Evolutionary conservation across 2,329 filamentous ascomycete species (phyloP).

Genomic region (Tolypocladium amazonense): DNA sequence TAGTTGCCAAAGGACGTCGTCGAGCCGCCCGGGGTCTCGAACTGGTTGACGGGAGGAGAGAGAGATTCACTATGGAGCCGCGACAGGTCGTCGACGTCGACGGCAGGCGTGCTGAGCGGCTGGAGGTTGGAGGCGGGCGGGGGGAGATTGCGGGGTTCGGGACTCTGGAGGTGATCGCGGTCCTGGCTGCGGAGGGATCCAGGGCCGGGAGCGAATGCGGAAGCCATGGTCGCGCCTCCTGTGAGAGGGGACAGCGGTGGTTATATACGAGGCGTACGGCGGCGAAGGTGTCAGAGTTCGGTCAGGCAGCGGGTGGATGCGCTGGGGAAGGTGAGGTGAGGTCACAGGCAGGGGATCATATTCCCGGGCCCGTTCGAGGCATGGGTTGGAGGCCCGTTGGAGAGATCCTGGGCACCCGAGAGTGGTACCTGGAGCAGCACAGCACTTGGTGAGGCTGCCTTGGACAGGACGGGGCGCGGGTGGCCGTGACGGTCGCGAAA

Average conservation of each 20-base stretch:
- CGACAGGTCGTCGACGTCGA: conserved; percentile 29
- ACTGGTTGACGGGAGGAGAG: conserved; percentile 17
- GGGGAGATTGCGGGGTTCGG: conserved; percentile 21
- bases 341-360: conserved; percentile 21
- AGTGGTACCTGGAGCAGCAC: background rate
- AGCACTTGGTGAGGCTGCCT: background rate
- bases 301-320: conserved; percentile 2
- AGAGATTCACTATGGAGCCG: conserved; percentile 20
- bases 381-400: background rate
- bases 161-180: conserved; percentile 17
- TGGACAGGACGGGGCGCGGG: background rate
- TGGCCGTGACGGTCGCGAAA: background rate
- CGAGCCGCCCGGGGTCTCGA: conserved; percentile 40
- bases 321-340: conserved; percentile 12
- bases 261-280: conserved; percentile 22
- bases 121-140: conserved; percentile 12
- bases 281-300: background rate
- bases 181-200: conserved; percentile 27
- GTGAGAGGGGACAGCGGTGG: conserved; percentile 5
- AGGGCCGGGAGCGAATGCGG: conserved; percentile 29
- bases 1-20: conserved; percentile 35
- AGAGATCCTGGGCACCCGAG: background rate
- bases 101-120: conserved; percentile 17
- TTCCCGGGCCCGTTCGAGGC: conserved; percentile 10
- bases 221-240: conserved; percentile 28